Conservation (phyloP, 371 early-diverging fungal species). For the Mucor mucedo region DNA sequence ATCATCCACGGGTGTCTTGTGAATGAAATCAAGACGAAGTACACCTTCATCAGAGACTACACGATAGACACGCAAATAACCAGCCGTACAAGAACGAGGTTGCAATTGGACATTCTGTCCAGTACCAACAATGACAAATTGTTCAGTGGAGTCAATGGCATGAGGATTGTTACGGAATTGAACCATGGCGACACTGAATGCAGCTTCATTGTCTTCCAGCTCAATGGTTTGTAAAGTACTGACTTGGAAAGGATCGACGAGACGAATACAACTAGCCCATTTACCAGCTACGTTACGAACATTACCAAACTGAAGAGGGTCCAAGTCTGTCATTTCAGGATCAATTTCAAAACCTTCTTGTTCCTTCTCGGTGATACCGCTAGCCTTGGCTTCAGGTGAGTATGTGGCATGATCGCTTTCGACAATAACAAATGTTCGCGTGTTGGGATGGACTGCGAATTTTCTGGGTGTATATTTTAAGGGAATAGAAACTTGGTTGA, state of each 20-base stretch:
- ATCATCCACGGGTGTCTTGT: conserved; percentile 87
- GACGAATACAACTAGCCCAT: conserved; percentile 91
- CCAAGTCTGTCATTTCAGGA: conserved; percentile 50
- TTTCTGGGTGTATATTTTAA: conserved; percentile 91
- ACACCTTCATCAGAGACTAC: conserved; percentile 56
- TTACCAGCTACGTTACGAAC: conserved; percentile 71
- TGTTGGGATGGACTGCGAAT: conserved; percentile 72
- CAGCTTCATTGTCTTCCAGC: conserved; percentile 88
- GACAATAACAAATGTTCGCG: conserved; percentile 84
- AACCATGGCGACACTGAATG: conserved; percentile 79
- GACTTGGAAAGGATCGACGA: conserved; percentile 84
- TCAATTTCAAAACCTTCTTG: conserved; percentile 60
- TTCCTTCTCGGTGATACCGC: conserved; percentile 60
- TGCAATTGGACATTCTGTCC: conserved; percentile 73
- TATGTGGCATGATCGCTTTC: conserved; percentile 87
- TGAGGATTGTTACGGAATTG: conserved; percentile 72
- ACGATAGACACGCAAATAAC: conserved; percentile 79
- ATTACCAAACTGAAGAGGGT: conserved; percentile 72
- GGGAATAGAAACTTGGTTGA: conserved; percentile 86
- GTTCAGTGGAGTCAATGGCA: conserved; percentile 41
- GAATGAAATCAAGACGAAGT: conserved; percentile 74
- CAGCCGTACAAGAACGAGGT: conserved; percentile 75
- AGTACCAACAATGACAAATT: conserved; percentile 86
- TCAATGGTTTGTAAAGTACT: conserved; percentile 75
- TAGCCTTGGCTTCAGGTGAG: conserved; percentile 67